Base-by-base conservation (phyloP, 768 basidiomycete species). In the Kwoniella dendrophila region DNA sequence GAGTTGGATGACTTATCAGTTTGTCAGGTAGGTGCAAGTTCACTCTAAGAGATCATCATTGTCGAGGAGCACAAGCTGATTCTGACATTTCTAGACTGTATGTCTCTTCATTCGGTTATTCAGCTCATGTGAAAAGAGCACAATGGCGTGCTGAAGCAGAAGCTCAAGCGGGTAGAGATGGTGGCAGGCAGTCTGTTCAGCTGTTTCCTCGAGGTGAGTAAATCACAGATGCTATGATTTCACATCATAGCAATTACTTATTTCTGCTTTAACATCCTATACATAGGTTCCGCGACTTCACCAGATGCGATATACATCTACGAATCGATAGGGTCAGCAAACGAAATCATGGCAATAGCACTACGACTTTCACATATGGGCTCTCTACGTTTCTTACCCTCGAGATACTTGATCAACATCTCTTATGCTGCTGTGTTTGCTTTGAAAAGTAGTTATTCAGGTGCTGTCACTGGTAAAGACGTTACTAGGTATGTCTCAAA, bases 341-440 rank as follows among this genome's bases (percentile, higher is more conserved):
- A 67, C 29, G 69, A 77, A 36, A 65, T 77, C 18, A 54, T 77
- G 20, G 41, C 63, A 20, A 74, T 74, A 20, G 74, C 72, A 29
- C 56, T 75, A 12, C 50, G 69, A 24, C 58, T 77, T 1, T 69
- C 62, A 20, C 70, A 73, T 30, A 62, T 68, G 62, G 76, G 72
- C 6, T 65, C 60, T 6, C 52, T 77, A 24, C 55, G 61, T 10
- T 73, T 69, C 48, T 57, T 77, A 26, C 76, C 76, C 10, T 68
- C 67, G n/a, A 55, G 76, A 33, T 77, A 72, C 36, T 59, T 77
- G 20, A 71, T 73, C 49, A 75, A 75, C 51, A 73, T 75, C 63
- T 69, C 70, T 10, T 77, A 72, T 57, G 74, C 66, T 11, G 76
- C 72, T 8, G 74, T 75, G 3, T 77, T 77, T 44, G 66, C 74